Percentiles rank a stretch among this genome's conserved stretches.
Conservation (phyloP, 352 stramenopile species). For the Globisporangium nunn region DNA sequence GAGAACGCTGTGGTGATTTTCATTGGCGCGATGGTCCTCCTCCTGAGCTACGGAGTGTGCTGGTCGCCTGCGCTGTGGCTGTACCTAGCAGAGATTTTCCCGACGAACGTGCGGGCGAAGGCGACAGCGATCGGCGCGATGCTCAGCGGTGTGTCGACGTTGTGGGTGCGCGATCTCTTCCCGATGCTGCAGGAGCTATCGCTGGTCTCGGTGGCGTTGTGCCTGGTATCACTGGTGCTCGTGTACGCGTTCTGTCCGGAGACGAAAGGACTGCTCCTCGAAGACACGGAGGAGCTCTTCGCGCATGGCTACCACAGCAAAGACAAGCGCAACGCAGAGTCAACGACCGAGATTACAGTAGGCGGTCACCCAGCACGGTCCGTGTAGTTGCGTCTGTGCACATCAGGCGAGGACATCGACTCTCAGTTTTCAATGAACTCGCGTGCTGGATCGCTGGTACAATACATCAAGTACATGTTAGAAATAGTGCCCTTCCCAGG, state of each 20-base stretch:
- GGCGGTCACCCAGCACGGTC: background rate
- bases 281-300: slow-evolving; percentile 57
- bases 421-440: too few relatives aligned
- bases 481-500: too few relatives aligned
- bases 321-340: slow-evolving; percentile 10
- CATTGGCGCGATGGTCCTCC: slow-evolving; percentile 24
- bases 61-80: slow-evolving; percentile 48
- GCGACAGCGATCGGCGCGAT: slow-evolving; percentile 32
- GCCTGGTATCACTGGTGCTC: slow-evolving; percentile 24
- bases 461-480: too few relatives aligned
- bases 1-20: slow-evolving; percentile 30
- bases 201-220: slow-evolving; percentile 1
- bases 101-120: slow-evolving; percentile 35
- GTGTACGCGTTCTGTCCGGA: slow-evolving; percentile 45
- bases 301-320: slow-evolving; percentile 22
- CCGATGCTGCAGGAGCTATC: slow-evolving; percentile 6
- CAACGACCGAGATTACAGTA: slow-evolving; percentile 1
- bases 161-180: slow-evolving; percentile 12
- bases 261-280: slow-evolving; percentile 39
- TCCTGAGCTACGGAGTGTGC: slow-evolving; percentile 36
- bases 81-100: slow-evolving; percentile 50
- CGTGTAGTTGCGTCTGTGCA: background rate
- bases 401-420: too few relatives aligned
- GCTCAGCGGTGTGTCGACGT: slow-evolving; percentile 17
- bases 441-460: too few relatives aligned